Evolutionary conservation across 306 rosid species (phyloP), one percentile per base, ranked within the genome.

Genomic region (Datisca glomerata): DNA sequence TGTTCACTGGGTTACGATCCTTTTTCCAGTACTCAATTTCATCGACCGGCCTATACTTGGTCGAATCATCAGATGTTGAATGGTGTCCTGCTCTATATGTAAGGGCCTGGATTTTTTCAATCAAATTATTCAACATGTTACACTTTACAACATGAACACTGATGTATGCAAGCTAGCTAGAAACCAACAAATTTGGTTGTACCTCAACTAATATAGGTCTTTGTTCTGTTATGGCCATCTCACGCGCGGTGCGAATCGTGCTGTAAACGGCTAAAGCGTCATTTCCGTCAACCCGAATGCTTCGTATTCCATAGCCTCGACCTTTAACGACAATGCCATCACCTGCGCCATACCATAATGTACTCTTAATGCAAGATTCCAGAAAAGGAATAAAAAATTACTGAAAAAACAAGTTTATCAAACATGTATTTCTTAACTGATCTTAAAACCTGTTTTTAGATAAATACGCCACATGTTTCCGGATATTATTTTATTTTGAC

Each of bases 1-100:
- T 69, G 58, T 60, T 69, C 17, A 81, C 75, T 31, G 93, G 80
- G 42, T 55, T 71, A 47, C 80, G 49, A 56, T 19, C 47, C 55
- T 15, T 65, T 58, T 77, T 81, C 93, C 93, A 81, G 14, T 65
- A 44, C 36, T 76, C 69, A 19, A 76, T 81, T 61, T 81, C 93
- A 47, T 68, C 63, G n/a, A 9, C 18, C 6, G 71, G 33, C 10
- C 86, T 29, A 48, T 77, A 81, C 78, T 81, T 81, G 7, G 78
- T 68, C 21, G 93, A 81, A 62, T 81, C 86, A 35, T 81, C 86
- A 3, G 93, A 77, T 16, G 86, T 81, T 8, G 93, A 81, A 64
- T 81, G 86, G 55, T 81, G 93, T 47, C 86, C 93, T 35, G 66
- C 93, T 77, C 93, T 71, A 21, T 81, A 81, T 9, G 73, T 68